Conservation (phyloP, 2,329 filamentous ascomycete genomes). For the Aureobasidium sp. region DNA sequence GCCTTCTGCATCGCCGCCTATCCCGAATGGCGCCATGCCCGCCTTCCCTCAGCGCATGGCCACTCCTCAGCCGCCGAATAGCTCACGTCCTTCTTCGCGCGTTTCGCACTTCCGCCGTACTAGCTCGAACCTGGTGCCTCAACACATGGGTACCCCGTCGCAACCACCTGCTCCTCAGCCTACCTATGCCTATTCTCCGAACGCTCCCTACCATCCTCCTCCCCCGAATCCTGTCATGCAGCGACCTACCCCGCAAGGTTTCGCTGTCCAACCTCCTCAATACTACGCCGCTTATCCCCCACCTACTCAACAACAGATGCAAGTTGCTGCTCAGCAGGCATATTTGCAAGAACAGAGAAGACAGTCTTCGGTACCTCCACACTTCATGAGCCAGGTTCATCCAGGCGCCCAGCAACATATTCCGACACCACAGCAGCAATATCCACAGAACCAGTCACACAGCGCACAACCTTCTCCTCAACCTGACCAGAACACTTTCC, state of each 20-base stretch:
- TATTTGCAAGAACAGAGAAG: slow-evolving; percentile 71
- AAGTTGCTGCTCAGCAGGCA: slow-evolving; percentile 42
- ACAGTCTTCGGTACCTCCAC: slow-evolving; percentile 59
- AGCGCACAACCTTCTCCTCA: slow-evolving; percentile 42
- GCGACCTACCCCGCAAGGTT: slow-evolving; percentile 25
- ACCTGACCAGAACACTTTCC: slow-evolving; percentile 45
- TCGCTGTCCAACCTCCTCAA: slow-evolving; percentile 15
- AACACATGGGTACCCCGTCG: slow-evolving; percentile 41
- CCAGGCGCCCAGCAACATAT: slow-evolving; percentile 39
- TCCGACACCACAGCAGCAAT: slow-evolving; percentile 55
- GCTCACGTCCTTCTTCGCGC: slow-evolving; percentile 70
- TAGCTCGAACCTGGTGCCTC: slow-evolving; percentile 61
- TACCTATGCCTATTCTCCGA: slow-evolving; percentile 76
- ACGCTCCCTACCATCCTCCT: slow-evolving; percentile 63
- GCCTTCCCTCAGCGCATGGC: slow-evolving; percentile 61
- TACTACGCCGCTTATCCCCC: slow-evolving; percentile 21
- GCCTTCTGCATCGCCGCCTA: slow-evolving; percentile 80
- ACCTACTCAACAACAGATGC: slow-evolving; percentile 44
- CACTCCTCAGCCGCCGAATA: slow-evolving; percentile 70
- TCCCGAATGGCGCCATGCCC: slow-evolving; percentile 61
- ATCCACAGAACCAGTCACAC: slow-evolving; percentile 42
- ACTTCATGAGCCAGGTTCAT: slow-evolving; percentile 38
- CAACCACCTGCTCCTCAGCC: slow-evolving; percentile 49
- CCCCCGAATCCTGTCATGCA: slow-evolving; percentile 40
- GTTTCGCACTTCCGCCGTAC: slow-evolving; percentile 64